Evolutionary conservation across 306 rosid species (phyloP).

Genomic region (Dryas alaskensis): DNA sequence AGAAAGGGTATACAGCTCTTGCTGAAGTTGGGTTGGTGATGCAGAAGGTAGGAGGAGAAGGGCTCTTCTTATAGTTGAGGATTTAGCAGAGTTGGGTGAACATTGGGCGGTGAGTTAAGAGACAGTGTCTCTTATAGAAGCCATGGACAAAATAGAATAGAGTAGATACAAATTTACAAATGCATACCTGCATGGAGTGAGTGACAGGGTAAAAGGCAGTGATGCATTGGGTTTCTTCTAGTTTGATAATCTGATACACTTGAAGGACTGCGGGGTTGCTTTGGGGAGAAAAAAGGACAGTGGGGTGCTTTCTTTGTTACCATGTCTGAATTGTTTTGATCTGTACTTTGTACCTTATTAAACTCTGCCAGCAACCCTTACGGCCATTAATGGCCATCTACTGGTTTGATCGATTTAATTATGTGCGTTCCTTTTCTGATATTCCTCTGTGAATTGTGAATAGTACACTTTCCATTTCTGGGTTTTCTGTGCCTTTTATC

Average conservation of each 20-base stretch:
- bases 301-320: background rate
- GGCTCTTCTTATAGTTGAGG: constrained; percentile 35
- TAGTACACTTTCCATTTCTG: background rate
- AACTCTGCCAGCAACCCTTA: background rate
- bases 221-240: constrained; percentile 4
- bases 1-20: background rate
- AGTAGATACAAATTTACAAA: constrained; percentile 10
- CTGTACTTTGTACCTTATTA: background rate
- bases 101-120: constrained; percentile 57
- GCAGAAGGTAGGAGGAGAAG: constrained; percentile 24
- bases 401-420: background rate
- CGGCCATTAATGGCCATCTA: constrained; percentile 12
- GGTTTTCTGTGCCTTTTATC: background rate
- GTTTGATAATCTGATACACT: background rate
- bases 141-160: background rate
- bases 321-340: background rate
- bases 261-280: background rate
- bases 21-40: constrained; percentile 35
- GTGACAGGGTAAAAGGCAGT: background rate
- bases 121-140: background rate
- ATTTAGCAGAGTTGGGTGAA: constrained; percentile 33
- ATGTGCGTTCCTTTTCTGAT: background rate
- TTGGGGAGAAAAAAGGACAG: background rate
- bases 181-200: constrained; percentile 17
- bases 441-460: constrained; percentile 5